Evolutionary conservation across 805 yeast species (phyloP), one percentile per base, ranked within the genome.

Genomic region (Lipomyces yamanashiensis): DNA sequence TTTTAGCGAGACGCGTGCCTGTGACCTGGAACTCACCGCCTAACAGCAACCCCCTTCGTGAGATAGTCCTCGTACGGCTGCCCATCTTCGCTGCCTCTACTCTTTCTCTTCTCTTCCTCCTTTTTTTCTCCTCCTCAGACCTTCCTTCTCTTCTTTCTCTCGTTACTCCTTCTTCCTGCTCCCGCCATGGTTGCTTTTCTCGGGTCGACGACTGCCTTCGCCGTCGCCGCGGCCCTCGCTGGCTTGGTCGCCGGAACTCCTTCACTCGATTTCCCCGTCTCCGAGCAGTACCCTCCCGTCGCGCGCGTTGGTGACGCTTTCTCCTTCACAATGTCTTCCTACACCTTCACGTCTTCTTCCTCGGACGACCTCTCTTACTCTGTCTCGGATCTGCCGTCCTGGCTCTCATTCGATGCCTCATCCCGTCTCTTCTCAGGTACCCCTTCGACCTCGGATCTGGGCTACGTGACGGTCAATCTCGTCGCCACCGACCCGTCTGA

Each of bases 241-340:
- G 55, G 48, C 44, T 41, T 43, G 28, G 66, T 55, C 37, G 17
- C 48, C 23, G 84, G 85, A 12, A 77, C 82, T 43, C 86, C 90
- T 6, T 79, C 80, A 58, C 79, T 82, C 45, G 89, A 89, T 51
- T 90, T 87, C 79, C 92, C 96, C n/a, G 85, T 92, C 73, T 77
- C 82, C 67, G 85, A 86, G 73, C 99, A 93, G 77, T 81, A 87
- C 23, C 98, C 98, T 5, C 88, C 91, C 40, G 90, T 95, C 13
- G 98, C 96, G 4, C 81, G 96, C 62, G 84, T 85, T 15, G 84
- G 84, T 63, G 80, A 84, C 70, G 69, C 74, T 1, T 93, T 87
- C 76, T 69, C 78, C 19, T 93, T 90, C 76, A 81, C 87, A 43
- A 76, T 93, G 48, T 87, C 92, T 59, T 78, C 83, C 63, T 85